A percentile compares a stretch with the other conserved stretches of the same genome.
Conservation (phyloP, 2,329 filamentous ascomycete genomes). For the Pseudofabraea citricarpa region DNA sequence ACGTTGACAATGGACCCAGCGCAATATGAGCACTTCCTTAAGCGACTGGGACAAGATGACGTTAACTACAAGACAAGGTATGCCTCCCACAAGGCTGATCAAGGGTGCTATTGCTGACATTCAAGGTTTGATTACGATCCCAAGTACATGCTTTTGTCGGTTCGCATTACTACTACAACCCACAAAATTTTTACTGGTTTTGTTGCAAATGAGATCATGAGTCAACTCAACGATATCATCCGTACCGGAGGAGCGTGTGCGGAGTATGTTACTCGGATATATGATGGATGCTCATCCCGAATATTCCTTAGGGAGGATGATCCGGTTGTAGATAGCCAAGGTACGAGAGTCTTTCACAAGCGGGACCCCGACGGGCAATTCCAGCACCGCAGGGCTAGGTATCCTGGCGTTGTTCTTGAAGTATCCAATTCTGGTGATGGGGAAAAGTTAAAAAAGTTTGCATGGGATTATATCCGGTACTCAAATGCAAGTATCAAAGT, state of each 20-base stretch:
- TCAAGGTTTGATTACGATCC: conserved; percentile 9
- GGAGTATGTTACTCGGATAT: conserved; percentile 7
- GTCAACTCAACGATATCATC: conserved; percentile 5
- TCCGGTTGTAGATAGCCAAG: conserved; percentile 4
- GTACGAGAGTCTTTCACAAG: conserved; percentile 3
- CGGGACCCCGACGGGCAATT: conserved; percentile 7
- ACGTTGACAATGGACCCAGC: conserved; percentile 1
- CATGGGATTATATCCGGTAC: conserved; percentile 12
- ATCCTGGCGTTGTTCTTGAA: conserved; percentile 7
- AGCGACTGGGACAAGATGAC: conserved; percentile 7
- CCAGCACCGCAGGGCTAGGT: conserved; percentile 4
- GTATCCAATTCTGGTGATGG: conserved; percentile 6
- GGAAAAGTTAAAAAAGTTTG: conserved; percentile 6
- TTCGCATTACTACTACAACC: background rate
- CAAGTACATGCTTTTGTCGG: background rate
- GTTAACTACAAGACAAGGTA: conserved; percentile 7
- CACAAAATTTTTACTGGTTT: background rate
- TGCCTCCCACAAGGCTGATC: conserved; percentile 1
- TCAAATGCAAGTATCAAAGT: conserved; percentile 13
- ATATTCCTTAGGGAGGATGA: conserved; percentile 5
- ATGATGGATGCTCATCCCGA: background rate
- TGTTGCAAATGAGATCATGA: background rate
- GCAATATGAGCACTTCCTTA: conserved; percentile 7
- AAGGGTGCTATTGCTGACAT: conserved; percentile 5
- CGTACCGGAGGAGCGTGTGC: conserved; percentile 3